phyloP scores from a whole-genome alignment of 352 stramenopile genomes.

The Globisporangium yorkense region DNA sequence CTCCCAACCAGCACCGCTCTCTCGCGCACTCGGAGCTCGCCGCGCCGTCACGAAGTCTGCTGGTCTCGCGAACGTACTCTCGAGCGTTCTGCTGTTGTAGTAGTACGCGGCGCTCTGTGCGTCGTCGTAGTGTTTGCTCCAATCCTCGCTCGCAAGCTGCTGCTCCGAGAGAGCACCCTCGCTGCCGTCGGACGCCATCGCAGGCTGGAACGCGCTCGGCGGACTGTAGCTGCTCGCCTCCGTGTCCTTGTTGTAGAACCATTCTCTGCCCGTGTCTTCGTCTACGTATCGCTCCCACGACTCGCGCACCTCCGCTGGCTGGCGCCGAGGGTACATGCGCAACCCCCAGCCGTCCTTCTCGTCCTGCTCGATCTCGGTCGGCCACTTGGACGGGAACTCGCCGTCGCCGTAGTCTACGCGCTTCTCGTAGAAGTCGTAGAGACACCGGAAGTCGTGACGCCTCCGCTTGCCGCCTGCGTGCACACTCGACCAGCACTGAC shows the following conservation, averaged over 20 bases:
- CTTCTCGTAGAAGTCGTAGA: constrained; percentile 90
- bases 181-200: background rate
- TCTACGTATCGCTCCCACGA: constrained; percentile 67
- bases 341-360: constrained; percentile 78
- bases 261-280: constrained; percentile 26
- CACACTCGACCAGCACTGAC: constrained; percentile 82
- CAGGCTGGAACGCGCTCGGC: constrained; percentile 19
- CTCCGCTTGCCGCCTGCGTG: constrained; percentile 79
- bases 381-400: constrained; percentile 89
- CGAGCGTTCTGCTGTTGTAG: constrained; percentile 65
- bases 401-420: constrained; percentile 89
- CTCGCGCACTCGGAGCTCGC: background rate
- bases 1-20: background rate
- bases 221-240: constrained; percentile 45
- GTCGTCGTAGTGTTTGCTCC: constrained; percentile 68
- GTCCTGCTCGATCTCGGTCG: constrained; percentile 86
- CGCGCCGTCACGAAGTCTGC: constrained; percentile 21
- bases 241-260: constrained; percentile 75
- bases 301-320: constrained; percentile 32
- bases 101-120: constrained; percentile 54
- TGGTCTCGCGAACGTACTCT: constrained; percentile 53
- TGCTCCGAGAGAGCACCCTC: background rate
- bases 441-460: constrained; percentile 74
- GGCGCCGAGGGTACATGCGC: constrained; percentile 42
- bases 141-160: constrained; percentile 15